A percentile compares a stretch with the other conserved stretches of the same genome.
phyloP scores from a whole-genome alignment of 768 basidiomycete genomes.

The Naganishia onofrii region DNA sequence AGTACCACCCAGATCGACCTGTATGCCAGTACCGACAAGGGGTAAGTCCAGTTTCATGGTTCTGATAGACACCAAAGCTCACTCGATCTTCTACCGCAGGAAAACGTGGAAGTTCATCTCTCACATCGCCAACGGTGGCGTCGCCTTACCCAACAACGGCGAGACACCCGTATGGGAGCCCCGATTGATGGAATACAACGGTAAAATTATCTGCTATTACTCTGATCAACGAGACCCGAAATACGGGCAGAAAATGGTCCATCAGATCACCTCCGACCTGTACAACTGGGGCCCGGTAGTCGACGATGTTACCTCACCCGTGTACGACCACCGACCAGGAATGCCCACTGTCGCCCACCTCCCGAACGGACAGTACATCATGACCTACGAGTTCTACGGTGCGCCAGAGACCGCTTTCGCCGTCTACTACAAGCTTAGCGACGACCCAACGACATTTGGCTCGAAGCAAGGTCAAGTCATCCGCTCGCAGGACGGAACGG shows the following conservation, averaged over 20 bases:
- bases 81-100: conserved; percentile 5
- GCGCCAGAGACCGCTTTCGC: conserved; percentile 32
- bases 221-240: conserved; percentile 36
- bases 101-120: conserved; percentile 35
- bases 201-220: conserved; percentile 37
- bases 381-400: conserved; percentile 37
- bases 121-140: conserved; percentile 35
- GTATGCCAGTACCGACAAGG: conserved; percentile 34
- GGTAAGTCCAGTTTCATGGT: conserved; percentile 19
- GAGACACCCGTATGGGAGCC: conserved; percentile 40
- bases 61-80: not conserved
- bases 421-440: conserved; percentile 36
- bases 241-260: conserved; percentile 36
- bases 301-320: conserved; percentile 28
- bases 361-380: conserved; percentile 31
- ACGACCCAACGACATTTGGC: conserved; percentile 31
- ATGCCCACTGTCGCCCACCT: conserved; percentile 34
- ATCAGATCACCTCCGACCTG: conserved; percentile 33
- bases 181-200: conserved; percentile 34
- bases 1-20: conserved; percentile 34
- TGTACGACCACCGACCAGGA: conserved; percentile 32
- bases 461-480: conserved; percentile 21
- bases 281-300: conserved; percentile 35
- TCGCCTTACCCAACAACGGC: conserved; percentile 33
- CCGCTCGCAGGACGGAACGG: conserved; percentile 24